Evolutionary conservation across 306 rosid genomes (phyloP).

Genomic region (Echinosophora koreensis): DNA sequence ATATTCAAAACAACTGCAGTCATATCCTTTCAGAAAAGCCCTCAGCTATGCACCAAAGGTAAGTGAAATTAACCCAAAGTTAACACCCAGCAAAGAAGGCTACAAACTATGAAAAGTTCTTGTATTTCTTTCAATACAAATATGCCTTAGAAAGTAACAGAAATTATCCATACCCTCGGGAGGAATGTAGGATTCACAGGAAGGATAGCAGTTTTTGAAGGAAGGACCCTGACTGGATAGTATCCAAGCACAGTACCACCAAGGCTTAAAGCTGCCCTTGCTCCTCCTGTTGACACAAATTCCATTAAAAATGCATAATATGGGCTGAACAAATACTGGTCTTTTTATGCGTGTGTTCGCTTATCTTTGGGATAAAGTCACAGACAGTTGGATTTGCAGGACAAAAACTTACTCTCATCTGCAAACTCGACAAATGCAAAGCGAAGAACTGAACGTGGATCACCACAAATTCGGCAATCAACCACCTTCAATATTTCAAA

Average conservation of each 20-base stretch:
- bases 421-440: conserved; percentile 89
- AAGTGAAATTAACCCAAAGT: not conserved
- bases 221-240: conserved; percentile 84
- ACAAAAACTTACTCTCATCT: conserved; percentile 71
- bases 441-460: conserved; percentile 83
- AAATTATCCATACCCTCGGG: conserved; percentile 66
- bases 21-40: conserved; percentile 4
- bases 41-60: not conserved
- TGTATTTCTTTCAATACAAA: conserved; percentile 13
- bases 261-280: conserved; percentile 74
- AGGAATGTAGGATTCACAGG: conserved; percentile 89
- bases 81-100: conserved; percentile 1
- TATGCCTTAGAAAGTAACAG: not conserved
- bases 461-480: conserved; percentile 85
- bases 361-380: not conserved
- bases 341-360: not conserved
- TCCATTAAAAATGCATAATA: conserved; percentile 38
- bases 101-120: not conserved
- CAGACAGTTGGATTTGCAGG: conserved; percentile 9
- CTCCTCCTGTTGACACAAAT: conserved; percentile 68
- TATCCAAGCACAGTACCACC: conserved; percentile 84
- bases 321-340: not conserved
- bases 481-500: conserved; percentile 63
- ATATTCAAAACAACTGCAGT: conserved; percentile 2
- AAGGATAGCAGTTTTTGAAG: conserved; percentile 90